Base-by-base conservation (phyloP, 345 rosid genomes). In the Schrenkiella parvula region DNA sequence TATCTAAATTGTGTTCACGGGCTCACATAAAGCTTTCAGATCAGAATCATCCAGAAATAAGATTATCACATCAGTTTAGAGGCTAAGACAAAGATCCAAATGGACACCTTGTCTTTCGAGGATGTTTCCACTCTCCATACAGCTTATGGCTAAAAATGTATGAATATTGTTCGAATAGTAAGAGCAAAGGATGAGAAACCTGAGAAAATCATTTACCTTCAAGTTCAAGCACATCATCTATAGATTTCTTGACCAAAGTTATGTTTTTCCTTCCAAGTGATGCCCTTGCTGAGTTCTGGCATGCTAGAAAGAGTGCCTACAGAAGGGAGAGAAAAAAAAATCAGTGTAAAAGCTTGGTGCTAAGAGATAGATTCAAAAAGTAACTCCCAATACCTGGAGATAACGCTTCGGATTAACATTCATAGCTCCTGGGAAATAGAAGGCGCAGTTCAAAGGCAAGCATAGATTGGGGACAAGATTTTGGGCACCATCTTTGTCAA, bases 231-330 rank as follows among this genome's bases (percentile, higher is more conserved):
- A 93, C 89, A 31, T 74, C 66, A 57, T 39, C 32, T 43, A 89
- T 60, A 58, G 89, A 84, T 77, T 85, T 79, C 79, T 82, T 85
- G 61, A 77, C 87, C 71, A 89, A 71, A 73, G 41, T 55, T 38
- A 89, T 66, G 65, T 79, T 84, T 76, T 77, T 87, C 53, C 21
- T 42, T 68, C 89, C 42, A 14, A 83, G 80, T 26, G 78, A 79
- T 59, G 82, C 84, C 38, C 69, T 80, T 38, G 80, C 87, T 47
- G 84, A 61, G 82, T 81, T 76, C 77, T 91, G 76, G 75, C 97
- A 93, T 31, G 96, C 97, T 56, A 77, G 73, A 82, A 87, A 89
- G 71, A 93, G 92, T 72, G 88, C 97, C 97, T 93, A 66, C 43
- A 73, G 25, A 70, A 14, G 11, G 31, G 39, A 37, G 14, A 13